phyloP scores from a whole-genome alignment of 139 green algal genomes.

The Axilococcus clingmanii region DNA sequence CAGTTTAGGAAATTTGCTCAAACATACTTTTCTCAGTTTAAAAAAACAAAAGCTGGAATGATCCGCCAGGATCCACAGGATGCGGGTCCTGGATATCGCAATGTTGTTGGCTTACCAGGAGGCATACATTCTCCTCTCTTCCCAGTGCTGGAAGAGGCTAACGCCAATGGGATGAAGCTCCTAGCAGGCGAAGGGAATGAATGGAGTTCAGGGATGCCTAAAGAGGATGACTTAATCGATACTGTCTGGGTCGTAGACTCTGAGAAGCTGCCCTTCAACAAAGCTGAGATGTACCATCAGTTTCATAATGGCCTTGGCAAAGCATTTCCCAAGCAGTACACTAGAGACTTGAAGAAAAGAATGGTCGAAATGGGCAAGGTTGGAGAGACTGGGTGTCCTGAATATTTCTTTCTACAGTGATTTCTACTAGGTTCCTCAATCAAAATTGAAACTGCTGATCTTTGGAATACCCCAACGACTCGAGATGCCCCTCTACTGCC shows the following conservation, averaged over 20 bases:
- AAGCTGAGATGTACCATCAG: conserved; percentile 82
- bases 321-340: conserved; percentile 41
- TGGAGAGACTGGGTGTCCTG: conserved; percentile 51
- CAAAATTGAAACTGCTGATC: conserved; percentile 86
- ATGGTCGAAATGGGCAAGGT: conserved; percentile 26
- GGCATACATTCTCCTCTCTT: conserved; percentile 54
- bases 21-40: conserved; percentile 51
- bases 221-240: conserved; percentile 55
- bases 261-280: conserved; percentile 58
- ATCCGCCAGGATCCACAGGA: conserved; percentile 63
- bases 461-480: conserved; percentile 60
- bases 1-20: conserved; percentile 47
- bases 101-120: conserved; percentile 75
- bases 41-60: conserved; percentile 28
- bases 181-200: conserved; percentile 43
- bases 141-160: conserved; percentile 53
- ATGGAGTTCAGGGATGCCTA: conserved; percentile 4
- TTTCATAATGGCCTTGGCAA: conserved; percentile 56
- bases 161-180: conserved; percentile 73
- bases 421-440: neutral
- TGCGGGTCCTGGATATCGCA: conserved; percentile 50
- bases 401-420: conserved; percentile 45
- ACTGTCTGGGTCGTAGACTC: conserved; percentile 51
- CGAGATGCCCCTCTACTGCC: conserved; percentile 67
- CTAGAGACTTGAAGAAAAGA: conserved; percentile 33